Percentiles rank a stretch among this genome's conserved stretches.
These are phyloP conservation scores for Fraxinus floribunda DNA, from an alignment of 305 asterid species.

Conservation along the genomic window DNA sequence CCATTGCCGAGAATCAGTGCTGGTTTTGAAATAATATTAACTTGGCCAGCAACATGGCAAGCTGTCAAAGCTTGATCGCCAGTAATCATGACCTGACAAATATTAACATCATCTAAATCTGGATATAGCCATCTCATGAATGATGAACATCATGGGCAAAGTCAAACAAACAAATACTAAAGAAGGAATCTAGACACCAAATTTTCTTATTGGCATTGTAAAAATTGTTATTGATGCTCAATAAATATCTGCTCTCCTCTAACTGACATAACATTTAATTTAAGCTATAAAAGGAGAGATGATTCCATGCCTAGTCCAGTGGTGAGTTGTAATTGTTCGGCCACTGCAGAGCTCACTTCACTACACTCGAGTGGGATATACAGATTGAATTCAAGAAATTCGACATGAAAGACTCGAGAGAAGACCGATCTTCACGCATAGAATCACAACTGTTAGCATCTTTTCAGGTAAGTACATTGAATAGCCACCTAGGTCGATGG, in stretches of 20 bases:
- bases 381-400: neutral
- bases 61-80: slow-evolving; percentile 99
- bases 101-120: slow-evolving; percentile 11
- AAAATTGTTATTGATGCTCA: neutral
- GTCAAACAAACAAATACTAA: neutral
- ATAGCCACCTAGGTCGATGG: neutral
- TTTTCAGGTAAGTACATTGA: neutral
- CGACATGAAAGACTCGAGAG: neutral
- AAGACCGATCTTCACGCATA: neutral
- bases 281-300: neutral
- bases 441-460: neutral
- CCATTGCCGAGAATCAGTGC: slow-evolving; percentile 68
- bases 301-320: neutral
- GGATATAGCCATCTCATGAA: neutral
- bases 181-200: neutral
- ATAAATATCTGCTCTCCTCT: neutral
- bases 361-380: neutral
- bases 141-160: neutral
- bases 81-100: slow-evolving; percentile 88
- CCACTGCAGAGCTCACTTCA: neutral
- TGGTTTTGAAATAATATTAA: slow-evolving; percentile 83
- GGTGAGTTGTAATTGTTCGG: neutral
- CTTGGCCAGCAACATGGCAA: slow-evolving; percentile 98
- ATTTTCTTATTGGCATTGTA: neutral
- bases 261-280: neutral